phyloP scores from a whole-genome alignment of 495 filamentous ascomycete genomes.

The Talaromyces proteolyticus region DNA sequence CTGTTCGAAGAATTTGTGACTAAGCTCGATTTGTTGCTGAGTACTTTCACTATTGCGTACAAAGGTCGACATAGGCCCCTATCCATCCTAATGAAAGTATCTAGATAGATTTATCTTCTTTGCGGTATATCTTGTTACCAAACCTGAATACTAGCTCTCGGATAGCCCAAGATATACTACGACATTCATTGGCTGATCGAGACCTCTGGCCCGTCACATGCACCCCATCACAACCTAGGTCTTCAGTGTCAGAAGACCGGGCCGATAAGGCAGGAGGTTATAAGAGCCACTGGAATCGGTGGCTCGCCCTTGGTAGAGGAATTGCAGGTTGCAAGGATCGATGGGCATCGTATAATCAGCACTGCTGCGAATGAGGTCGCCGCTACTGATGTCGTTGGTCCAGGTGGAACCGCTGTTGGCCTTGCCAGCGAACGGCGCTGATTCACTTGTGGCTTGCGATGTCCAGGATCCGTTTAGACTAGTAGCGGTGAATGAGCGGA shows the following conservation, averaged over 20 bases:
- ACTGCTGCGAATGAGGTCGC: slow-evolving; percentile 48
- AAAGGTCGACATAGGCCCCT: too few relatives aligned
- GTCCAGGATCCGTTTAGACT: slow-evolving; percentile 50
- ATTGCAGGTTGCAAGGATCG: slow-evolving; percentile 52
- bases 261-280: slow-evolving; percentile 39
- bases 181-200: too few relatives aligned
- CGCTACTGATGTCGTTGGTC: slow-evolving; percentile 61
- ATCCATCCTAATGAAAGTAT: too few relatives aligned
- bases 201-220: too few relatives aligned
- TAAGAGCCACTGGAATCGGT: slow-evolving; percentile 27
- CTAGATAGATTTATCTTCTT: too few relatives aligned
- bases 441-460: slow-evolving; percentile 43
- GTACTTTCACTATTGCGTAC: too few relatives aligned
- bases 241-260: slow-evolving; percentile 46
- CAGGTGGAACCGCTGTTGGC: slow-evolving; percentile 56
- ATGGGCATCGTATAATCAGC: slow-evolving; percentile 52
- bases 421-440: slow-evolving; percentile 52
- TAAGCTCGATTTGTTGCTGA: too few relatives aligned
- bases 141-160: too few relatives aligned
- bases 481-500: slow-evolving; percentile 56
- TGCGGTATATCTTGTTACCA: too few relatives aligned
- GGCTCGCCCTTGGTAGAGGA: slow-evolving; percentile 51
- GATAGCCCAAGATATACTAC: too few relatives aligned
- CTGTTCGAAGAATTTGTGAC: too few relatives aligned
- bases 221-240: slow-evolving; percentile 6